phyloP scores from a whole-genome alignment of 192 early-diverging fungal genomes.

The Pilaira anomala region DNA sequence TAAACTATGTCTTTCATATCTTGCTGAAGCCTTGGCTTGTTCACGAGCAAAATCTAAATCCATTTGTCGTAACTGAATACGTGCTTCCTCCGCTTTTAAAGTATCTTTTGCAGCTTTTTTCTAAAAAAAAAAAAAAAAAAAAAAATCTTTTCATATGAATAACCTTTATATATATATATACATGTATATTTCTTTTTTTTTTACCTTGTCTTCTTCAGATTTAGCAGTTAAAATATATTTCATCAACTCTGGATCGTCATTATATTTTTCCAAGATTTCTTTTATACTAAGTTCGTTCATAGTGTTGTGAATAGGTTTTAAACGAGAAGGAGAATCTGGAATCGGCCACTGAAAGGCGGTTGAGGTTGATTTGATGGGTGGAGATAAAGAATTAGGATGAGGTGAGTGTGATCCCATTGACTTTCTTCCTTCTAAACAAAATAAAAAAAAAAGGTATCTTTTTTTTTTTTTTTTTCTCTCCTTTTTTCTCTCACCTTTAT shows the following conservation, averaged over 20 bases:
- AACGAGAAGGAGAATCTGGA: conserved; percentile 4
- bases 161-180: neutral
- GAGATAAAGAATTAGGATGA: conserved; percentile 10
- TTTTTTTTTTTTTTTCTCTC: too few relatives aligned
- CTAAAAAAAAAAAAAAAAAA: neutral
- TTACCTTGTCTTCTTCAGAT: conserved; percentile 20
- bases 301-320: neutral
- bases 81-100: conserved; percentile 18
- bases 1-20: conserved; percentile 9
- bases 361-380: neutral
- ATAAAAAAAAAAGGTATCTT: too few relatives aligned
- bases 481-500: too few relatives aligned
- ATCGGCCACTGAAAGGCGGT: conserved; percentile 25
- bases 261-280: conserved; percentile 15
- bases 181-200: neutral
- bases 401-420: too few relatives aligned
- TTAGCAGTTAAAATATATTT: conserved; percentile 21
- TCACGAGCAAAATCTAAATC: conserved; percentile 25
- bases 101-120: conserved; percentile 12
- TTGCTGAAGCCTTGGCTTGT: conserved; percentile 9
- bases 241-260: conserved; percentile 19
- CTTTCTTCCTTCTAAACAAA: too few relatives aligned
- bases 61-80: conserved; percentile 27
- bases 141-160: neutral
- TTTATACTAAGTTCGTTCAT: conserved; percentile 3